Evolutionary conservation across 257 asterid species (phyloP).

Genomic region (Salvia splendens): DNA sequence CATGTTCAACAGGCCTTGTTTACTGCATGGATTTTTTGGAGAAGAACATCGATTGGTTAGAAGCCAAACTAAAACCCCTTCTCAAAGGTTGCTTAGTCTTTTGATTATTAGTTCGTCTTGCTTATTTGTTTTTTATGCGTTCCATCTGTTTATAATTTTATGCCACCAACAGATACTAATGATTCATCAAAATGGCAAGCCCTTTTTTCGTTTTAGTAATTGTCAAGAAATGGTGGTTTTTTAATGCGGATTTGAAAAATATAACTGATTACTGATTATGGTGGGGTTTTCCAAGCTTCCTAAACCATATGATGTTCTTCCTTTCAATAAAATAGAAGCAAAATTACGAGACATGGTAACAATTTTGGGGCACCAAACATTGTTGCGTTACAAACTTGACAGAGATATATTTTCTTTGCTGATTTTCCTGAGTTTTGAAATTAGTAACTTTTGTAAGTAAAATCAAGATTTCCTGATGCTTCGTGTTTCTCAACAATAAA

Average conservation of each 20-base stretch:
- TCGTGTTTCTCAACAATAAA: neutral
- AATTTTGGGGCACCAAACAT: neutral
- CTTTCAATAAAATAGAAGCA: constrained; percentile 9
- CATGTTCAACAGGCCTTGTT: constrained; percentile 65
- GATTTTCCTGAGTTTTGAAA: constrained; percentile 1
- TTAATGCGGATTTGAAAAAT: neutral
- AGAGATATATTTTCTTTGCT: constrained; percentile 10
- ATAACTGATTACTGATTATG: constrained; percentile 8
- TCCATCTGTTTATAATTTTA: constrained; percentile 1
- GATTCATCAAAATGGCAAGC: neutral
- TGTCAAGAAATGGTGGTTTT: neutral
- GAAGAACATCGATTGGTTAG: constrained; percentile 93
- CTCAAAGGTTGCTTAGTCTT: constrained; percentile 64
- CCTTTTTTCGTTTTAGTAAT: constrained; percentile 16
- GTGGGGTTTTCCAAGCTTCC: neutral
- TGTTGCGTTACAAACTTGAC: neutral
- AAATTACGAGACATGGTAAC: constrained; percentile 7
- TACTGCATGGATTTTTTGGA: constrained; percentile 97
- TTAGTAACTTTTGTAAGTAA: neutral
- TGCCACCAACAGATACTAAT: constrained; percentile 11
- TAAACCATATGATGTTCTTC: neutral
- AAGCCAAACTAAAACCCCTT: constrained; percentile 79
- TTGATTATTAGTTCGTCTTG: neutral
- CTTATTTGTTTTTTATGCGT: neutral
- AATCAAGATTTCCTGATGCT: neutral